Evolutionary conservation across 1,284 basidiomycete species (phyloP).

Genomic region (Phellinidium pouzarii): DNA sequence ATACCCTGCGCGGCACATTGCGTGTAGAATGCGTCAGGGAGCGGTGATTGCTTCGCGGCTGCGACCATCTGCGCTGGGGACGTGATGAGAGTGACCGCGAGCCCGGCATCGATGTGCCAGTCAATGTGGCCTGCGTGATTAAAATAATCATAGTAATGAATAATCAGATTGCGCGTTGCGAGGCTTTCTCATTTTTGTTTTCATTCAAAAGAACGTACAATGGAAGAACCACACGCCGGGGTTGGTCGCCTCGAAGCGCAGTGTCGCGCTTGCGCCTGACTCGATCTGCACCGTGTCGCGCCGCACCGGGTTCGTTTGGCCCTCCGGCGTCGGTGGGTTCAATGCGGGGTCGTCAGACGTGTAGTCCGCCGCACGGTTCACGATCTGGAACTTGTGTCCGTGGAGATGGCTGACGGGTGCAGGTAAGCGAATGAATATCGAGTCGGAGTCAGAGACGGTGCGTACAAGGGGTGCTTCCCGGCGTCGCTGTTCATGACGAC

Average conservation of each 20-base stretch:
- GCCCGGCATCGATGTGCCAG: constrained; percentile 75
- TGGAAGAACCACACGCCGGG: constrained; percentile 82
- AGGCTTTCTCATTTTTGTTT: no score
- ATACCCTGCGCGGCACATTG: constrained; percentile 65
- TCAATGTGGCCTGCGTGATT: constrained; percentile 61
- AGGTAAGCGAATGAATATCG: not conserved
- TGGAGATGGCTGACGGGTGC: constrained; percentile 59
- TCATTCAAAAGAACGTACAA: constrained; percentile 41
- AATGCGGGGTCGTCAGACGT: constrained; percentile 69
- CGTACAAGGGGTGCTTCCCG: constrained; percentile 19
- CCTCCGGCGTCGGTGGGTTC: constrained; percentile 77
- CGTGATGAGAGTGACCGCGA: constrained; percentile 74
- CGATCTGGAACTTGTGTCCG: constrained; percentile 78
- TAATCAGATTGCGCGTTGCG: no score
- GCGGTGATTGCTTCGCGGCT: constrained; percentile 22
- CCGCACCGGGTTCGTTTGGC: constrained; percentile 77
- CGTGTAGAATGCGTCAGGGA: constrained; percentile 53
- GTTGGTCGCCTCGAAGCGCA: constrained; percentile 73
- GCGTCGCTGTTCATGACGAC: constrained; percentile 75
- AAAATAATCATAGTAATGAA: not conserved
- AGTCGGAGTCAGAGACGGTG: not conserved
- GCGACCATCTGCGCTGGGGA: constrained; percentile 57
- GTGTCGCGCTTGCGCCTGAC: constrained; percentile 49
- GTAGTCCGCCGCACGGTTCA: constrained; percentile 66
- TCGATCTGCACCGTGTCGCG: constrained; percentile 74